Evolutionary conservation across 139 green algal genomes (phyloP), one percentile per base, ranked within the genome.

Genomic region (Dunaliella sp.): DNA sequence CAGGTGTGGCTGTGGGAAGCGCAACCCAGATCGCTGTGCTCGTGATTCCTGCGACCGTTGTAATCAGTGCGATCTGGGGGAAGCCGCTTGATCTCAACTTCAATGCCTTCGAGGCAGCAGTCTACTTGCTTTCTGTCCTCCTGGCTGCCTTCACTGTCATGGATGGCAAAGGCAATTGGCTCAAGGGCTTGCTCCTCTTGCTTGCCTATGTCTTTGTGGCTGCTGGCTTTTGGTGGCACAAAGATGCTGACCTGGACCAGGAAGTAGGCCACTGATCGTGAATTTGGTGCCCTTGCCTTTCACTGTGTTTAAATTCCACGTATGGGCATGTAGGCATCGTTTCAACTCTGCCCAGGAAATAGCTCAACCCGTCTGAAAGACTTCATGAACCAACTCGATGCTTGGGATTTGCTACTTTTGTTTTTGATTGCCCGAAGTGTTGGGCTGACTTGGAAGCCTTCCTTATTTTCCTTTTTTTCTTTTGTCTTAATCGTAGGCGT

Each of bases 21-120:
- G 86, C 87, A 82, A 92, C 90, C 1, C 48, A 96, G 88, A 90
- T 97, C 76, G 89, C 85, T 33, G 90, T 96, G 77, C 83, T 96
- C 72, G 89, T 95, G 0, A 87, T 96, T 3, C 94, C 94, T 1
- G 95, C 96, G 82, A 95, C 90, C 86, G 94, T 97, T 16, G 86
- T 97, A 72, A 82, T 96, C 37, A 91, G 87, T 0, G 96, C 94
- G 94, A 83, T 48, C 31, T 89, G 95, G 87, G 93, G 88, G 0
- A 82, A 92, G 86, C 91, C 92, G 0, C 88, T 97, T 72, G 93
- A 96, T 88, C 91, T 97, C 31, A 93, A 97, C 90, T 94, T 96
- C 89, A 93, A 94, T 79, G 73, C 58, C 2, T 90, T 90, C 30
- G 86, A 89, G 77, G 48, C 48, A 65, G 48, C 48, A 7, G 16